phyloP scores from a whole-genome alignment of 2,329 filamentous ascomycete genomes.

The Pseudocercospora vitis region DNA sequence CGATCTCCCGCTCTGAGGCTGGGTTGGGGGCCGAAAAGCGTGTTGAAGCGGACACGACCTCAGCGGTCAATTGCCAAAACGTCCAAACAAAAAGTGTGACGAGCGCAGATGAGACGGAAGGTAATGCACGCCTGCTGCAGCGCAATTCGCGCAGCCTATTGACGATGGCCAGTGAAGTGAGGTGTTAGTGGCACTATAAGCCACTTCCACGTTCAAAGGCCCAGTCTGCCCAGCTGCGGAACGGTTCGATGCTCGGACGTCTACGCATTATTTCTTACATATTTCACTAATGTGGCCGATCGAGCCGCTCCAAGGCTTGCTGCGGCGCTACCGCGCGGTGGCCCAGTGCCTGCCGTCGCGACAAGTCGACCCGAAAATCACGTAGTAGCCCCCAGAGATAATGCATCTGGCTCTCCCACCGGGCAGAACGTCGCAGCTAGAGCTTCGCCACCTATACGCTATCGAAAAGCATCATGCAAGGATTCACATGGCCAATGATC shows the following conservation, averaged over 20 bases:
- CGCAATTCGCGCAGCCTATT: constrained; percentile 22
- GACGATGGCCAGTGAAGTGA: constrained; percentile 15
- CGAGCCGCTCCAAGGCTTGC: constrained; percentile 14
- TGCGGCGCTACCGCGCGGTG: constrained; percentile 11
- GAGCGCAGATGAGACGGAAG: constrained; percentile 16
- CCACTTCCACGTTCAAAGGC: constrained; percentile 17
- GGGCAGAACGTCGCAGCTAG: constrained; percentile 21
- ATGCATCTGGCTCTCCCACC: constrained; percentile 9
- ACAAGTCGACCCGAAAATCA: constrained; percentile 15
- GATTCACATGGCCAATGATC: constrained; percentile 22
- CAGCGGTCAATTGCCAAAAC: neutral
- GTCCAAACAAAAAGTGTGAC: neutral
- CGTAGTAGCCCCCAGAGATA: constrained; percentile 19
- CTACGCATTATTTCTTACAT: constrained; percentile 28
- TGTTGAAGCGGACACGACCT: neutral
- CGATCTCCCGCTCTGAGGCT: neutral
- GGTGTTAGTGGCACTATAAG: constrained; percentile 20
- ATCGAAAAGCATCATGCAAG: constrained; percentile 21
- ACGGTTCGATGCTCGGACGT: constrained; percentile 20
- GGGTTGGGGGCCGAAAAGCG: neutral
- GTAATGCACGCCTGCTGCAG: constrained; percentile 21
- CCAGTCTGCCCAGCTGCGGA: constrained; percentile 16
- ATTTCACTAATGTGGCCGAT: constrained; percentile 22
- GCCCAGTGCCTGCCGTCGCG: constrained; percentile 12
- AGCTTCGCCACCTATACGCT: constrained; percentile 23